Conservation (phyloP, 345 rosid species). For the Alliaria petiolata region DNA sequence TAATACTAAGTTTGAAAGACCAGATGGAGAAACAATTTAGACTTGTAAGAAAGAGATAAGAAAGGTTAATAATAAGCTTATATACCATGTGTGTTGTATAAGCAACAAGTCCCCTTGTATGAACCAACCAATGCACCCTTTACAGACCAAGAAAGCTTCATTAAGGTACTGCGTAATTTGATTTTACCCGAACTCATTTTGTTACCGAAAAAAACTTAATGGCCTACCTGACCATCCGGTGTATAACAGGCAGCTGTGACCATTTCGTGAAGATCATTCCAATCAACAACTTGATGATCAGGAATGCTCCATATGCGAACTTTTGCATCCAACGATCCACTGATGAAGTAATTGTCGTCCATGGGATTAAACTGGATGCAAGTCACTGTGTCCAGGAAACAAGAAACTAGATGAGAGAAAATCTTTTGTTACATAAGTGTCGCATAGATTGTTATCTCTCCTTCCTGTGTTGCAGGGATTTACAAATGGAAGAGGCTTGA, state of each 20-base stretch:
- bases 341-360: conserved; percentile 90
- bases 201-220: not conserved
- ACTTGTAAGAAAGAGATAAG: not conserved
- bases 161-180: conserved; percentile 19
- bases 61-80: not conserved
- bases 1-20: not conserved
- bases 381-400: conserved; percentile 59
- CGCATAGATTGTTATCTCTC: not conserved
- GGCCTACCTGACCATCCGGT: conserved; percentile 90
- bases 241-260: conserved; percentile 98
- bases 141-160: conserved; percentile 29
- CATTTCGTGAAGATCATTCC: conserved; percentile 97
- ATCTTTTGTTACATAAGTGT: not conserved
- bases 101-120: conserved; percentile 78
- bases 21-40: not conserved
- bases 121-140: conserved; percentile 98
- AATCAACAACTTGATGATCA: conserved; percentile 82
- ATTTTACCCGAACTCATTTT: not conserved
- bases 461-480: not conserved
- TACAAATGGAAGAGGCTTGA: not conserved
- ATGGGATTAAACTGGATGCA: conserved; percentile 98
- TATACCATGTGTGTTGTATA: conserved; percentile 72
- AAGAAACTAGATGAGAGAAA: conserved; percentile 14
- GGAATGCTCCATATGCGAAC: conserved; percentile 98
- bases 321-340: conserved; percentile 95